phyloP scores from a whole-genome alignment of 169 alveolate species.

The Amoebophrya sp. region DNA sequence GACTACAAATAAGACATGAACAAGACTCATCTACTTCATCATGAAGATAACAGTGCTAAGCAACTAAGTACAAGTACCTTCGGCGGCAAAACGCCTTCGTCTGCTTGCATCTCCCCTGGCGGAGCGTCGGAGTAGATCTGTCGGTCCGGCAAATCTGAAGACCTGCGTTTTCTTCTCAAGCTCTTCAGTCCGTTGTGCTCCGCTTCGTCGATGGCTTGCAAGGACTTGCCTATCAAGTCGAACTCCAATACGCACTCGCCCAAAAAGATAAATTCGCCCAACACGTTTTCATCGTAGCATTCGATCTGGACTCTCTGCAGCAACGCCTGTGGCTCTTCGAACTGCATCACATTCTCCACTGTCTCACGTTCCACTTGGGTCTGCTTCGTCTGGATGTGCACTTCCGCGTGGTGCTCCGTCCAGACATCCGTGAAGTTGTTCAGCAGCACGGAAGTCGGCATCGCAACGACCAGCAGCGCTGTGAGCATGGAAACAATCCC shows the following conservation, averaged over 20 bases:
- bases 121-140: no score
- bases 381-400: not conserved
- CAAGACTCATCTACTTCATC: no score
- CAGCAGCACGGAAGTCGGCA: not conserved
- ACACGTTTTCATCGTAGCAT: not conserved
- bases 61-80: no score
- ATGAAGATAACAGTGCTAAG: no score
- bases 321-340: not conserved
- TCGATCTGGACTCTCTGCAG: not conserved
- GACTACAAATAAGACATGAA: no score
- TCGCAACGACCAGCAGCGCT: not conserved
- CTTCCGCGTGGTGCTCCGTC: not conserved
- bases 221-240: not conserved
- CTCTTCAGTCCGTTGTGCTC: not conserved
- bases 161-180: no score
- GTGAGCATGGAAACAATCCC: not conserved
- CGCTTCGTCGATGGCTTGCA: not conserved
- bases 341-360: not conserved
- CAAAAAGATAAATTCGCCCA: not conserved
- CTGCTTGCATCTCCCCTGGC: no score
- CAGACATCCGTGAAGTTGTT: not conserved
- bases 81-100: no score
- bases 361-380: not conserved
- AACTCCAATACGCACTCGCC: not conserved
- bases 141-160: no score